Base-by-base conservation (phyloP, 208 protist genomes). In the Crithidia fasciculata region DNA sequence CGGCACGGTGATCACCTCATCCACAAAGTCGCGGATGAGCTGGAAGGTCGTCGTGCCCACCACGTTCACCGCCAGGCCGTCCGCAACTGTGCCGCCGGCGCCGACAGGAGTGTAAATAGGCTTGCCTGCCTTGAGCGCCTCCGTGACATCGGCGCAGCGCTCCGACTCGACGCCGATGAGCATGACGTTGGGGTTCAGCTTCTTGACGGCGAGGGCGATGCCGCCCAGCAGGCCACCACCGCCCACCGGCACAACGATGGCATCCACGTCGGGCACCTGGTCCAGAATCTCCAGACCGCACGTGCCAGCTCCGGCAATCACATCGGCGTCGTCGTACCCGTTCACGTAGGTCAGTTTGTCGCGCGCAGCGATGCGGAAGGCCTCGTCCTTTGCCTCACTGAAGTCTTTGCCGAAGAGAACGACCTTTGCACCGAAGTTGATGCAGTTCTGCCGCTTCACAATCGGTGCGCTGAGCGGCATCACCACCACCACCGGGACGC, bases 381-480 rank as follows among this genome's bases (percentile, higher is more conserved):
- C 89, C 52, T 87, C 69, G 45, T 75, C 68, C 74, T 92, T 94
- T 40, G 92, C 87, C 60, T 93, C 91, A 40, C 62, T 84, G 64
- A 98, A 95, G 83, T 92, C 80, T 19, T 65, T 71, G 45, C 95
- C 95, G 50, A 71, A 43, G 8, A 94, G 60, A 5, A 96, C 64
- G 15, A 97, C 91, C 41, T 89, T 84, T 0, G 92, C 91, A 18
- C 93, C 95, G 55, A 89, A 89, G 65, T 52, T 65, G 4, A 74
- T 74, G 82, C 89, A 96, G 69, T 81, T 89, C 49, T 86, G 37
- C 16, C 97, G 82, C 85, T 98, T 98, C 36, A 87, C 80, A 18
- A 96, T 82, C 18, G 95, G 95, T 28, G 94, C 91, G 58, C 67
- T 79, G 12, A 76, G 49, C n/a, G 96, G 94, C 96, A 98, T 98